Evolutionary conservation across 371 early-diverging fungal genomes (phyloP).

Genomic region (Paramicrosporidium saccamoebae): DNA sequence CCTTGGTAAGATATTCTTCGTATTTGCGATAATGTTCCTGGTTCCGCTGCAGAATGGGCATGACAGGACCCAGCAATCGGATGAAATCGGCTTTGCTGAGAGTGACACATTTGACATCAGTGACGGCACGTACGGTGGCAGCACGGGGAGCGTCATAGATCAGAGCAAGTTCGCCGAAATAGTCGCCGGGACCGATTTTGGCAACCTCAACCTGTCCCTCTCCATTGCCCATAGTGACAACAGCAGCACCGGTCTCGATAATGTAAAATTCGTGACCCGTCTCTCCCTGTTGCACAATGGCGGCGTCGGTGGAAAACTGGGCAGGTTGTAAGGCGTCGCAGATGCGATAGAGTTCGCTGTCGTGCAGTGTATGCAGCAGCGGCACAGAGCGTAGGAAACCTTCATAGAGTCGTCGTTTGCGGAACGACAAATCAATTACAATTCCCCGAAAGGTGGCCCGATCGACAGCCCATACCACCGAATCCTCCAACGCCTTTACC

Average conservation of each 20-base stretch:
- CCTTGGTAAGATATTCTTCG: too few species aligned
- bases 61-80: slow-evolving; percentile 62
- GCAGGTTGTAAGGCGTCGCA: slow-evolving; percentile 69
- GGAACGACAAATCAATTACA: slow-evolving; percentile 65
- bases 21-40: too few species aligned
- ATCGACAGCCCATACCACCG: slow-evolving; percentile 76
- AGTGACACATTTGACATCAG: slow-evolving; percentile 60
- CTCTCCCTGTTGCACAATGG: slow-evolving; percentile 60
- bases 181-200: slow-evolving; percentile 43
- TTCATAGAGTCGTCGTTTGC: slow-evolving; percentile 73
- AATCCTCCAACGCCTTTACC: slow-evolving; percentile 42
- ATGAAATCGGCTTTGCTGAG: slow-evolving; percentile 67
- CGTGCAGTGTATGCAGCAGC: slow-evolving; percentile 39
- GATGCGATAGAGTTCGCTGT: slow-evolving; percentile 72
- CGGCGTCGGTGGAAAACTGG: slow-evolving; percentile 32
- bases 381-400: slow-evolving; percentile 57
- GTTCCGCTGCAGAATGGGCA: slow-evolving; percentile 67
- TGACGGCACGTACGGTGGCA: slow-evolving; percentile 59
- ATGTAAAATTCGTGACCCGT: slow-evolving; percentile 44
- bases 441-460: slow-evolving; percentile 74
- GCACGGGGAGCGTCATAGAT: slow-evolving; percentile 61
- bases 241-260: slow-evolving; percentile 60
- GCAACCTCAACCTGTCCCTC: slow-evolving; percentile 39
- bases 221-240: slow-evolving; percentile 31
- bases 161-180: slow-evolving; percentile 86